A percentile compares a stretch with the other conserved stretches of the same genome.
phyloP scores from a whole-genome alignment of 2,329 filamentous ascomycete species.

The Fonsecaea monophora region DNA sequence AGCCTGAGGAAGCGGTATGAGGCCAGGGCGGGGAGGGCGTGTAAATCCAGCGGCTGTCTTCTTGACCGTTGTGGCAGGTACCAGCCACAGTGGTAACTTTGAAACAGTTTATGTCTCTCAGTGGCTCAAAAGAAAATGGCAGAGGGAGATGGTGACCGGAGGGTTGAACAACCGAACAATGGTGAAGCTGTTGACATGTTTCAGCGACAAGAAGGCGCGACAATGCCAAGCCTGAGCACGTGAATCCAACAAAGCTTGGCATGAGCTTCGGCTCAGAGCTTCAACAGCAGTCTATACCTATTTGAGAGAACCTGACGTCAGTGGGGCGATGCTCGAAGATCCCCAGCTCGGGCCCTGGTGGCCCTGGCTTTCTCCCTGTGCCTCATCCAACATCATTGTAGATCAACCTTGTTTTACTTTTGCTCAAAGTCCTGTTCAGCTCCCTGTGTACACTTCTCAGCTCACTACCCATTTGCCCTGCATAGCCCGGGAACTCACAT shows the following conservation, averaged over 20 bases:
- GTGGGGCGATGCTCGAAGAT: not conserved
- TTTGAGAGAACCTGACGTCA: conserved; percentile 15
- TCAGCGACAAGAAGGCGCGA: conserved; percentile 18
- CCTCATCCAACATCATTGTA: not conserved
- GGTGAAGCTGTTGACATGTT: conserved; percentile 31
- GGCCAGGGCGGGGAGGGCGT: not conserved
- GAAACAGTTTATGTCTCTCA: conserved; percentile 31
- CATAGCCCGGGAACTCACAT: not conserved
- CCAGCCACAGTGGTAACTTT: conserved; percentile 17
- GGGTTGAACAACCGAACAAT: conserved; percentile 28
- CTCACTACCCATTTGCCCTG: not conserved
- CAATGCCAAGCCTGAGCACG: conserved; percentile 30
- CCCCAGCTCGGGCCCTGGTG: not conserved
- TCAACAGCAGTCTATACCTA: not conserved
- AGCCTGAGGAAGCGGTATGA: conserved; percentile 17
- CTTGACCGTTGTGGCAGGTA: conserved; percentile 1
- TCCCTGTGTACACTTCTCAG: not conserved
- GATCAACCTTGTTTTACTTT: conserved; percentile 5
- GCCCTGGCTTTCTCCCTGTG: not conserved
- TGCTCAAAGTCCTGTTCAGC: not conserved
- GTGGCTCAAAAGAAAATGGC: conserved; percentile 10
- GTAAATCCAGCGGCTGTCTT: not conserved
- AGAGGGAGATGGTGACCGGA: conserved; percentile 21
- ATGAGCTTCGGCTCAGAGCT: conserved; percentile 19
- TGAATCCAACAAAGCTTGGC: conserved; percentile 23